Evolutionary conservation across 2,329 filamentous ascomycete species (phyloP).

Genomic region (Aspergillus ibericus): DNA sequence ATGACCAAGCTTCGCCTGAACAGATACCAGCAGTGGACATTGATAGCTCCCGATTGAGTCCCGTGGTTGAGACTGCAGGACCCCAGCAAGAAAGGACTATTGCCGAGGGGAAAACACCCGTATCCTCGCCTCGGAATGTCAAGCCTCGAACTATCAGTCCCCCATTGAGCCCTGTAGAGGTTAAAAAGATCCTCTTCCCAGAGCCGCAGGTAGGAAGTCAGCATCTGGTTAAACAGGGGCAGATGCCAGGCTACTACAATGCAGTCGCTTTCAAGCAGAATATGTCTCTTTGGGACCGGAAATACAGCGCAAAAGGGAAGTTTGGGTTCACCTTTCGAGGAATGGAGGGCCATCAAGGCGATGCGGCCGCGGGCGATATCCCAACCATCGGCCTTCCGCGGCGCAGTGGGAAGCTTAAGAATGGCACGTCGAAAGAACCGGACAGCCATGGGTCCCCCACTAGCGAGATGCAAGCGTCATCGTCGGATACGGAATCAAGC

Average conservation of each 20-base stretch:
- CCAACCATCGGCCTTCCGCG: constrained; percentile 42
- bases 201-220: constrained; percentile 12
- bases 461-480: constrained; percentile 11
- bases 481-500: constrained; percentile 30
- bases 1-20: constrained; percentile 6
- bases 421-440: neutral
- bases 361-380: constrained; percentile 26
- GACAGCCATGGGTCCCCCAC: constrained; percentile 10
- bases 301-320: constrained; percentile 53
- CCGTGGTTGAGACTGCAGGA: neutral
- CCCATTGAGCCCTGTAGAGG: constrained; percentile 41
- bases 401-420: constrained; percentile 16
- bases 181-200: constrained; percentile 49
- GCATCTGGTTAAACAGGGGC: constrained; percentile 10
- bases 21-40: constrained; percentile 2
- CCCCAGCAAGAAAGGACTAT: constrained; percentile 7
- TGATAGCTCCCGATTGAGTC: neutral
- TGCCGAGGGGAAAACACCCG: neutral
- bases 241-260: constrained; percentile 49
- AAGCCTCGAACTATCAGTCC: constrained; percentile 37
- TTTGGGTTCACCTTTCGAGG: constrained; percentile 39
- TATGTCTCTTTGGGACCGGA: constrained; percentile 51
- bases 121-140: constrained; percentile 17
- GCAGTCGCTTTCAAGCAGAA: constrained; percentile 54
- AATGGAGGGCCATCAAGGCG: constrained; percentile 6